Evolutionary conservation across 1,284 basidiomycete genomes (phyloP), one percentile per base, ranked within the genome.

Genomic region (Exobasidium cylindrosporum): DNA sequence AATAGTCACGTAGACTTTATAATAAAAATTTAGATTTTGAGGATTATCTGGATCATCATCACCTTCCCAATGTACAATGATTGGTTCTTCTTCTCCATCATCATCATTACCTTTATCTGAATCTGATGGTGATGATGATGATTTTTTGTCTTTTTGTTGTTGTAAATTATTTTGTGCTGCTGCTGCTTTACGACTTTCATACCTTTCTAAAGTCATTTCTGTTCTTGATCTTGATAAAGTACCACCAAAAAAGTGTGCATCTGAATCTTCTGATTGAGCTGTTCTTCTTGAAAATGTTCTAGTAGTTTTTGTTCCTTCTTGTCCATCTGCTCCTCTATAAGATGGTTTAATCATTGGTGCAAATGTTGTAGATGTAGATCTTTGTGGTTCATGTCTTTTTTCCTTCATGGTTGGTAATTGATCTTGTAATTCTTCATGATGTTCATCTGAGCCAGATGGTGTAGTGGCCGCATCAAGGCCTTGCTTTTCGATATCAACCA

Each of bases 1-100:
- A 30, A 81, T 68, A 1, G 89, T 90, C 26, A 90, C 79, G 68
- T 85, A 87, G 87, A 87, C 88, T 67, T 87, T 81, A 66, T 84
- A 85, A 6, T 65, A 21, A 1, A 80, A 68, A 13, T 83, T 81
- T 88, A 87, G 89, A 65, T 85, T 88, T 83, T 87, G 79, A 73
- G 63, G 63, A 47, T 65, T 67, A 46, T 78, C 76, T 13, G 54
- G 52, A 45, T 79, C 77, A 31, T 73, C 61, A 40, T 74, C 67
- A 26, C 73, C 77, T 57, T 78, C 74, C 76, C 76, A 79, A 61
- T 73, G 65, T 7, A 79, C 76, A 28, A 78, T 61, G 58, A 79
- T 62, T n/a, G 57, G 50, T n/a, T 75, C 69, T 4, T 29, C 53
- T n/a, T 35, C 30, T 21, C 70, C 72, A 10, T 40, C 35, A 7